Evolutionary conservation across 108 stramenopile species (phyloP), one percentile per base, ranked within the genome.

Genomic region (Asterionellopsis glacialis): DNA sequence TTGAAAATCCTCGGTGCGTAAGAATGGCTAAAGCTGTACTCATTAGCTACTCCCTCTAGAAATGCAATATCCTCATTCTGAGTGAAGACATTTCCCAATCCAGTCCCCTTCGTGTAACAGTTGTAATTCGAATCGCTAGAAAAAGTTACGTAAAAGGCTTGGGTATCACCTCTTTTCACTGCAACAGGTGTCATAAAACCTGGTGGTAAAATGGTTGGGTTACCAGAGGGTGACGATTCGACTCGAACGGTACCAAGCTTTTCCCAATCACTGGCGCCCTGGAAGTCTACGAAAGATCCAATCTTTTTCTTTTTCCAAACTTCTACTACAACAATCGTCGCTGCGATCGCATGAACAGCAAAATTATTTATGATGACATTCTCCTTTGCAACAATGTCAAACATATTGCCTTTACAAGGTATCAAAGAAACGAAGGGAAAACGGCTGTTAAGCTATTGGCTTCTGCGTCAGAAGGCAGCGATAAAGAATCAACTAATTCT

Each of bases 61-160:
- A 57, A 18, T 18, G 2, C 39, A 16, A 57, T 18, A 38, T 57
- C 56, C 19, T 16, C n/a, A 42, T 57, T 57, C 6, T 27, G 39
- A 16, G 25, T 16, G n/a, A 21, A 26, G 16, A 41, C 11, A 25
- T 16, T 57, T 11, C 56, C 56, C 28, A 41, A 39, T 5, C 6
- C 18, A 21, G 39, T 21, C 2, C 56, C 56, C 15, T 27, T 13
- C 15, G 56, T 39, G 11, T 57, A 57, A 5, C 56, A 39, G 16
- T 57, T 57, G 7, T 41, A 41, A 38, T 57, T 57, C 19, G 56
- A 41, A 38, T 6, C 39, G 4, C 6, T 15, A 22, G 56, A 21
- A 38, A 57, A 57, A 19, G 56, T 57, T 21, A 57, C 40, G 56
- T 57, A 57, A 26, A 57, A 57, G 13, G 38, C 28, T 41, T 41